Evolutionary conservation across 371 early-diverging fungal species (phyloP).

Genomic region (Mucor mucedo): DNA sequence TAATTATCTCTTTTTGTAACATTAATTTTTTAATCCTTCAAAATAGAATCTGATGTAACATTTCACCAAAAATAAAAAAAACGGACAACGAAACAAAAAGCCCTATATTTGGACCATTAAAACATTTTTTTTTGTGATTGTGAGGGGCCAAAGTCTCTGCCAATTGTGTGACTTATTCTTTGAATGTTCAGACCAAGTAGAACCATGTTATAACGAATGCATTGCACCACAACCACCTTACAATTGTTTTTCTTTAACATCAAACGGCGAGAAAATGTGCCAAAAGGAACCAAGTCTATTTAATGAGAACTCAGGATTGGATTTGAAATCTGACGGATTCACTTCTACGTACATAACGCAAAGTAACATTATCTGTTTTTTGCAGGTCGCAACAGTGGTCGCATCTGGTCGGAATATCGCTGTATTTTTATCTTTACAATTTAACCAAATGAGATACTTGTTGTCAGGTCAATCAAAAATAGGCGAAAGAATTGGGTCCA

Average conservation of each 20-base stretch:
- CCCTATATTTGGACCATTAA: no score
- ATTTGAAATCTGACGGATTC: conserved; percentile 19
- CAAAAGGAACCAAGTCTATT: conserved; percentile 27
- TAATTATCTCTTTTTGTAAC: no score
- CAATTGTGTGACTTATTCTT: conserved; percentile 10
- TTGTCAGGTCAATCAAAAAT: conserved; percentile 21
- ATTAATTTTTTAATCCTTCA: no score
- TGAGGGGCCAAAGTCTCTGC: conserved; percentile 13
- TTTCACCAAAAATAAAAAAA: no score
- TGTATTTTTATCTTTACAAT: conserved; percentile 27
- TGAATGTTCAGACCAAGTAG: conserved; percentile 15
- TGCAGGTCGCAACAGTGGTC: conserved; percentile 18
- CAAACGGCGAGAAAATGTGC: conserved; percentile 20
- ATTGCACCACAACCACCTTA: conserved; percentile 19
- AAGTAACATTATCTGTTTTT: conserved; percentile 24
- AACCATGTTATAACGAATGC: conserved; percentile 20
- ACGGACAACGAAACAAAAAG: no score
- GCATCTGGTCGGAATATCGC: conserved; percentile 22
- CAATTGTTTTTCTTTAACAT: conserved; percentile 20
- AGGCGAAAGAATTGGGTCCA: conserved; percentile 23
- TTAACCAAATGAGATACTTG: conserved; percentile 23
- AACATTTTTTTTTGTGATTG: no score
- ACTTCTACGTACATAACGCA: conserved; percentile 27
- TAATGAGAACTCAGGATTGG: conserved; percentile 24
- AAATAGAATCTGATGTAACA: no score